phyloP scores from a whole-genome alignment of 345 rosid species.

The Linum tenue region DNA sequence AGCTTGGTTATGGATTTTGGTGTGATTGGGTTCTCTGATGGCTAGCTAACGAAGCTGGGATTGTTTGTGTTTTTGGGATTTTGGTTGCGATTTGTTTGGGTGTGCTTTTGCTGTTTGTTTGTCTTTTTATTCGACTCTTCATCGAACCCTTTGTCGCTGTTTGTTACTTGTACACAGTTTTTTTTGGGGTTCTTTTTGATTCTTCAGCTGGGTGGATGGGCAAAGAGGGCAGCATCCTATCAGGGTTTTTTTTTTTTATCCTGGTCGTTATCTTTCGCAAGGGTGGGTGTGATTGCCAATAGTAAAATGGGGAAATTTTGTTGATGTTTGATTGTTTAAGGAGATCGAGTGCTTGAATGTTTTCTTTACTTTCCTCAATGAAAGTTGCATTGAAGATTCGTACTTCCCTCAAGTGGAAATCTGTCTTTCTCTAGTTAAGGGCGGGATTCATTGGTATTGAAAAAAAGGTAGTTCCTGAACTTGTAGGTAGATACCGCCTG shows the following conservation, averaged over 20 bases:
- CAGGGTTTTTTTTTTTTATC: too few species aligned
- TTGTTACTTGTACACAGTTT: background rate
- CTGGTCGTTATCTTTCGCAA: too few species aligned
- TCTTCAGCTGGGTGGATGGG: background rate
- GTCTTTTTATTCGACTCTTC: background rate
- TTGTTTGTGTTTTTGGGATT: background rate
- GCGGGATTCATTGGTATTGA: background rate
- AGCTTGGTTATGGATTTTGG: background rate
- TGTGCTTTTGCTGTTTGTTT: background rate
- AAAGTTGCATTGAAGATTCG: background rate
- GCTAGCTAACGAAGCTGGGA: too few species aligned
- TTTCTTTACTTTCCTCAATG: background rate
- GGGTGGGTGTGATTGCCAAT: background rate
- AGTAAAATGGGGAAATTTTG: background rate
- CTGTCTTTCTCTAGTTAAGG: background rate
- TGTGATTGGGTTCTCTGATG: background rate
- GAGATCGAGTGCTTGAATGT: background rate
- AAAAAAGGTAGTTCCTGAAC: background rate
- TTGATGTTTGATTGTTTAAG: background rate
- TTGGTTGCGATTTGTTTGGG: constrained; percentile 7
- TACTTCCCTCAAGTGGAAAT: background rate
- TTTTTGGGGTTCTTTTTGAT: background rate
- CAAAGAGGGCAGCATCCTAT: background rate
- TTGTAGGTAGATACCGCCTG: background rate
- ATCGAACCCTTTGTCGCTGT: background rate